Base-by-base conservation (phyloP, 2,329 filamentous ascomycete species). In the Zalaria sp. region DNA sequence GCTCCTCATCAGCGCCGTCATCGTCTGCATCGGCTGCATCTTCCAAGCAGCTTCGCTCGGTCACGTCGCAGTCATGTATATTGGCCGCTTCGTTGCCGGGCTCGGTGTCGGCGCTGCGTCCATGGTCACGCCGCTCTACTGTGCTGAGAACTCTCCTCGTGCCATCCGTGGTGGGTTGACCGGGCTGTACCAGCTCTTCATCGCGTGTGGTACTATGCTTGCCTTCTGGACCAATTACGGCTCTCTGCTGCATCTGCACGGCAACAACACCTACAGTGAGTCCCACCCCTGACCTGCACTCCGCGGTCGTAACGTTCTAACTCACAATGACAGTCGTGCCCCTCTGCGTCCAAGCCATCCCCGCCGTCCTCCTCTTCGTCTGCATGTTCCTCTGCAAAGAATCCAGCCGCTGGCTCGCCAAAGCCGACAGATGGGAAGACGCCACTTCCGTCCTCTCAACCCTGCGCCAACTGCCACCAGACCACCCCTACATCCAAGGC, bases 351-450 rank as follows among this genome's bases (percentile, higher is more conserved):
- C 81, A 84, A 57, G 70, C 67, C 40, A 62, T 83, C 3, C 79
- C 80, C 0, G 78, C 79, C 1, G 49, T 75, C 4, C 59, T 79
- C 25, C 65, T 84, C 9, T 63, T 79, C 27, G 28, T 64, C 10
- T 74, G 75, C 48, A 81, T 84, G 68, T 53, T 73, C 2, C 56
- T 79, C 39, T 79, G 77, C 53, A 52, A 55, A 9, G 77, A 81
- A 51, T 79, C 75, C 5, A 79, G 79, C 9, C 71, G 80, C 49
- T 83, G 75, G 72, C 70, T 80, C 25, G 80, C 79, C 25, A 74
- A 76, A 49, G 69, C 75, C 51, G 78, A 82, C 50, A 69, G 77
- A 47, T 82, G 77, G 77, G 79, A 83, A 45, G 65, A 78, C 34
- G 75, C 79, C 1, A 71, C 68, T 3, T 46, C 45, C 0, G 70